A percentile compares a stretch with the other conserved stretches of the same genome.
Conservation (phyloP, 2,329 filamentous ascomycete genomes). For the Xylaria sp. region DNA sequence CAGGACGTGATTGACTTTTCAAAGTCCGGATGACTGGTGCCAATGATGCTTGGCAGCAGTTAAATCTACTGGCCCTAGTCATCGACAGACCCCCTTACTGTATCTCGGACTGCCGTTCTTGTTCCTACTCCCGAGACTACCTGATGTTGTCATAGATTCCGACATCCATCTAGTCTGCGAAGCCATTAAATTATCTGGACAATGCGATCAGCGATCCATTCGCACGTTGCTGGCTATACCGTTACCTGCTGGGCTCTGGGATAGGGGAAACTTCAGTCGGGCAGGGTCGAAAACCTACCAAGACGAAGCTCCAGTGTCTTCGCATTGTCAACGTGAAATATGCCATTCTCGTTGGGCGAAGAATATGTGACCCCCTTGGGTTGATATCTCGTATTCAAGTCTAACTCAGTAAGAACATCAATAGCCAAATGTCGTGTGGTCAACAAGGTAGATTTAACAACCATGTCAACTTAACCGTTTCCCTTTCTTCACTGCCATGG, state of each 20-base stretch:
- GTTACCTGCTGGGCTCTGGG: background rate
- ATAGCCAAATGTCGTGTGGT: conserved; percentile 1
- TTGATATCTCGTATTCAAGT: conserved; percentile 9
- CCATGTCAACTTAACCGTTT: background rate
- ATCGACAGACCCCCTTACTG: too few relatives aligned
- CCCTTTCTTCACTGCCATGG: background rate
- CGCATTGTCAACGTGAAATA: background rate
- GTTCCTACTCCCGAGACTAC: background rate
- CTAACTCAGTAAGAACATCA: conserved; percentile 25
- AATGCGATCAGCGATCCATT: background rate
- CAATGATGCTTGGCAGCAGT: background rate
- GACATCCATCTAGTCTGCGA: background rate
- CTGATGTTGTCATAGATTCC: background rate
- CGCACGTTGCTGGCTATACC: background rate
- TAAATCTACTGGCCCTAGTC: background rate
- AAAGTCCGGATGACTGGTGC: background rate
- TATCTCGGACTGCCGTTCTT: too few relatives aligned
- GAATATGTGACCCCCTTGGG: background rate
- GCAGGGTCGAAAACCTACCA: conserved; percentile 23
- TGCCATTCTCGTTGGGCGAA: background rate
- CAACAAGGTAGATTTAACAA: conserved; percentile 2
- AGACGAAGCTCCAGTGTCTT: background rate
- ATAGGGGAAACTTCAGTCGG: conserved; percentile 26
- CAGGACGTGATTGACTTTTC: background rate
- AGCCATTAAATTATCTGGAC: background rate